Base-by-base conservation (phyloP, 83 land plant genomes). In the Larix sibirica region DNA sequence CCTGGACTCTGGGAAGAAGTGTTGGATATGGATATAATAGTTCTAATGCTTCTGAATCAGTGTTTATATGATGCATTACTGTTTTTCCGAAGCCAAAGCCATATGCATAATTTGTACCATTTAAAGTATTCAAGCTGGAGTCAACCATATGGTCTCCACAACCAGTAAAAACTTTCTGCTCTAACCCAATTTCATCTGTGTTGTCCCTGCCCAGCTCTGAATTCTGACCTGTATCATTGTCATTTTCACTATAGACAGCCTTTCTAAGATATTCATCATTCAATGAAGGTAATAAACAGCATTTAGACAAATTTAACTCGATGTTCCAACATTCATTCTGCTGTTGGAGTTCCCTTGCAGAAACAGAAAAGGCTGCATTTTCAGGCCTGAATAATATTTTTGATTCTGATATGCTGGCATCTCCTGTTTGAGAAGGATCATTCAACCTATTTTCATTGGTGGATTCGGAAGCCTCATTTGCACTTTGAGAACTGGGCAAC, bases 1-100 rank as follows among this genome's bases (percentile, higher is more conserved):
- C 99, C 94, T 89, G 85, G 77, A 88, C 91, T 79, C 87, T 83
- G 80, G 99, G 98, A 83, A 97, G 90, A 80, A 90, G 80, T n/a
- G 99, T 94, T 61, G 98, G 94, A 88, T 86, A 91, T 6, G 98
- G 92, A 82, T 89, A 88, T 78, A 96, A 83, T 4, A 17, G 60
- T 80, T 92, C 90, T 80, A 97, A 80, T 71, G 87, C 83, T 47
- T 76, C 82, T 78, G 67, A 54, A 33, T 95, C 93, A 56, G 89
- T 82, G 67, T 81, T 86, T 33, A 82, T 62, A 28, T 86, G 88
- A 58, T 62, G 23, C 59, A 67, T 40, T 23, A 88, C 82, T 44
- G 88, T 80, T 68, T 90, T 90, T 40, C 84, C 89, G 79, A 90
- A 91, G 38, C 88, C 91, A 80, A 85, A 87, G 68, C 95, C 95